Conservation (phyloP, 805 yeast species). For the Yarrowia porcina region DNA sequence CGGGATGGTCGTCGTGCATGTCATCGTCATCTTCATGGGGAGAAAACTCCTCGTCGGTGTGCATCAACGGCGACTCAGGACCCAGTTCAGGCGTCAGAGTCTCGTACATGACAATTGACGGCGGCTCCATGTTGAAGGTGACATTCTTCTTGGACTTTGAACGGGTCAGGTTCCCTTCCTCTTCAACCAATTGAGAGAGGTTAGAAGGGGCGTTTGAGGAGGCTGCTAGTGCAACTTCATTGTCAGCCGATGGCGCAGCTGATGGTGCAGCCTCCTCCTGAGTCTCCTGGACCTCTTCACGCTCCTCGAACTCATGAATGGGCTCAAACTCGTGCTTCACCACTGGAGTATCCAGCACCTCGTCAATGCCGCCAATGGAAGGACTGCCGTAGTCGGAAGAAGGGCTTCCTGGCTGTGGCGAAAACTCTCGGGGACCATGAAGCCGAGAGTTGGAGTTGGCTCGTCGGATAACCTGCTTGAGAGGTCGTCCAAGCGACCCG, state of each 20-base stretch:
- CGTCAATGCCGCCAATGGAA: background rate
- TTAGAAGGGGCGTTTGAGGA: too few species aligned
- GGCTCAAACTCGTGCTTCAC: slow-evolving; percentile 5
- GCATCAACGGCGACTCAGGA: slow-evolving; percentile 2
- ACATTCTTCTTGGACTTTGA: slow-evolving; percentile 24
- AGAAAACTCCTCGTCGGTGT: slow-evolving; percentile 1
- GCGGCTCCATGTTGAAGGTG: slow-evolving; percentile 23
- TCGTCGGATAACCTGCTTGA: slow-evolving; percentile 9
- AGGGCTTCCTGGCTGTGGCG: slow-evolving; percentile 18
- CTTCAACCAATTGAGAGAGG: background rate
- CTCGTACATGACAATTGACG: slow-evolving; percentile 19
- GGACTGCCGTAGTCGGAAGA: slow-evolving; percentile 13
- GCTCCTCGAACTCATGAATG: background rate
- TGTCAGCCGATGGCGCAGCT: too few species aligned
- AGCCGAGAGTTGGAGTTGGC: slow-evolving; percentile 12
- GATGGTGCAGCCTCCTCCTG: too few species aligned
- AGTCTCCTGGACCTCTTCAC: too few species aligned
- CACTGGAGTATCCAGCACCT: background rate
- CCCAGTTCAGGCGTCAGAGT: slow-evolving; percentile 19
- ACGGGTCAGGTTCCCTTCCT: slow-evolving; percentile 10
- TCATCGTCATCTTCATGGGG: slow-evolving; percentile 10
- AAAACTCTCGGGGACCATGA: slow-evolving; percentile 18
- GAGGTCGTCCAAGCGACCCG: slow-evolving; percentile 6
- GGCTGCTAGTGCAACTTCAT: too few species aligned
- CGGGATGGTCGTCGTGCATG: slow-evolving; percentile 4